A percentile compares a stretch with the other conserved stretches of the same genome.
Evolutionary conservation across 495 filamentous ascomycete species (phyloP).

Genomic region (Tuber indicum): DNA sequence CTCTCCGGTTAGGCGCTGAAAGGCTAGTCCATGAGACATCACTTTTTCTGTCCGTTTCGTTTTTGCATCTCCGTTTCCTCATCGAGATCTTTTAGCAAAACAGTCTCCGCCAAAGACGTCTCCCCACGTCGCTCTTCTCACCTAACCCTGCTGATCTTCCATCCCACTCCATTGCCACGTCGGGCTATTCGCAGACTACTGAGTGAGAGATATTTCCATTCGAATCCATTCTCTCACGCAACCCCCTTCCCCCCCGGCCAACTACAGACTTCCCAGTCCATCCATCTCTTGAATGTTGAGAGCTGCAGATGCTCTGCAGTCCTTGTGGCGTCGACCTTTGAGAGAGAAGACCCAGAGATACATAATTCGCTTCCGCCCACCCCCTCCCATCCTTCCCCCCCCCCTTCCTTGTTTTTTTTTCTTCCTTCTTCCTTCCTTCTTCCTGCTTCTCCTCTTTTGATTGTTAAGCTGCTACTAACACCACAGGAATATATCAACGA

Average conservation of each 20-base stretch:
- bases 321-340: background rate
- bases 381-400: background rate
- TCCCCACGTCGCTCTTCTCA: background rate
- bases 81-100: background rate
- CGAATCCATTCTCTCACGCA: background rate
- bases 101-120: background rate
- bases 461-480: background rate
- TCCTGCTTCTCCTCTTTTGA: background rate
- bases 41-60: slow-evolving; percentile 1
- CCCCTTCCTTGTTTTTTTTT: background rate
- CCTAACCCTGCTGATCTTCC: background rate
- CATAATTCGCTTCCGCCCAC: background rate
- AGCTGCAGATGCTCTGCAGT: background rate
- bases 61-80: slow-evolving; percentile 3
- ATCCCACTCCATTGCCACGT: background rate
- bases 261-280: background rate
- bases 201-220: background rate
- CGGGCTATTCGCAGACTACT: background rate
- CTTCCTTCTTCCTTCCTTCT: background rate
- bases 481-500: slow-evolving; percentile 2
- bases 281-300: background rate
- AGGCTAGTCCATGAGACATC: background rate
- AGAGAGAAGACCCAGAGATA: background rate
- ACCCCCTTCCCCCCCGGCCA: background rate
- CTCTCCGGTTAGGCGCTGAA: background rate